These are phyloP conservation scores for Lachnellula hyalina DNA, from an alignment of 2,329 filamentous ascomycete genomes.

Conservation along the genomic window DNA sequence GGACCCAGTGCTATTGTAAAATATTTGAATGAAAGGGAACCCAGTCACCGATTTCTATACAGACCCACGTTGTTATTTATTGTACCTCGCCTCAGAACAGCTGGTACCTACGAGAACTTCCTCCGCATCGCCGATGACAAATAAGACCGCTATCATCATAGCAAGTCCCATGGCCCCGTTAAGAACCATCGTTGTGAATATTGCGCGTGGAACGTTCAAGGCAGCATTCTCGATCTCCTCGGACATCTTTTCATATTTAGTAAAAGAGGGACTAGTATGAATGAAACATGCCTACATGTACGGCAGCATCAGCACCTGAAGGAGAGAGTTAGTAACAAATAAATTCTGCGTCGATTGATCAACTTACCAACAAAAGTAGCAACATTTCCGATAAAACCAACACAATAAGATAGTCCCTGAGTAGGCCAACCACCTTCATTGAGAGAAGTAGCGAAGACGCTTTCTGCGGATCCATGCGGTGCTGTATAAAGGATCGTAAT, in stretches of 20 bases:
- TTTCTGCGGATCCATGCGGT: conserved; percentile 26
- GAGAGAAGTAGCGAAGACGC: conserved; percentile 38
- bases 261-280: too few species aligned
- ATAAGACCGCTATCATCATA: conserved; percentile 50
- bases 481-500: conserved; percentile 29
- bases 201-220: conserved; percentile 43
- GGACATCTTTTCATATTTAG: conserved; percentile 30
- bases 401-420: conserved; percentile 40
- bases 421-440: conserved; percentile 39
- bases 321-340: too few species aligned
- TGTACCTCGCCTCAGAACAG: too few species aligned
- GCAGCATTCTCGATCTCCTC: conserved; percentile 44
- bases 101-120: background rate
- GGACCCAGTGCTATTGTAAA: conserved; percentile 37
- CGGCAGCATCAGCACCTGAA: conserved; percentile 32
- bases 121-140: conserved; percentile 47
- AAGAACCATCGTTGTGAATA: conserved; percentile 42
- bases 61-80: too few species aligned
- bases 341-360: conserved; percentile 6
- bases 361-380: conserved; percentile 32
- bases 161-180: conserved; percentile 47
- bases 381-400: conserved; percentile 38
- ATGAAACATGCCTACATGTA: conserved; percentile 8
- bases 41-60: conserved; percentile 42
- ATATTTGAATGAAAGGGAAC: conserved; percentile 54